Conservation (phyloP, 2,329 filamentous ascomycete species). For the Botrytis tulipae region DNA sequence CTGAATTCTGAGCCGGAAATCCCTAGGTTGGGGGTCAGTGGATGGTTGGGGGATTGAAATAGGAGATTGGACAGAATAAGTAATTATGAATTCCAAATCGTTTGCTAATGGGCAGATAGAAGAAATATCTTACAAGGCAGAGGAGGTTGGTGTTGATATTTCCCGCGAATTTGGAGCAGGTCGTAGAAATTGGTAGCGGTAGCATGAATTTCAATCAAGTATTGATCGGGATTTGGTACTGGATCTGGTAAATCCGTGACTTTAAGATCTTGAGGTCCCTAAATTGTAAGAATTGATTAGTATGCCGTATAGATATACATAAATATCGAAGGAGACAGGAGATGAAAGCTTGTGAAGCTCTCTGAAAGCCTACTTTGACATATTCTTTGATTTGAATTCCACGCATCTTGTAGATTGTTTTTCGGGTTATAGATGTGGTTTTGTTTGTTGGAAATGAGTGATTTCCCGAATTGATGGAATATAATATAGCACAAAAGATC, state of each 20-base stretch:
- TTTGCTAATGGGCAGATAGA: background rate
- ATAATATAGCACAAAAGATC: background rate
- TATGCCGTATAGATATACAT: background rate
- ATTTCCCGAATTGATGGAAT: background rate
- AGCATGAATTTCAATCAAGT: conserved; percentile 83
- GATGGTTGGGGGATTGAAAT: background rate
- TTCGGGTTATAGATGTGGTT: background rate
- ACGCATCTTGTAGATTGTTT: conserved; percentile 55
- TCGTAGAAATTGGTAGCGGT: conserved; percentile 96
- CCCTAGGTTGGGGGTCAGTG: conserved; percentile 38
- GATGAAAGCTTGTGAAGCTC: background rate
- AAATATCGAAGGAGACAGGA: background rate
- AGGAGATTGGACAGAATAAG: too few species aligned
- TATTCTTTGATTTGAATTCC: conserved; percentile 73
- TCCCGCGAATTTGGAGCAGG: conserved; percentile 88
- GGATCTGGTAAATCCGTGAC: conserved; percentile 76
- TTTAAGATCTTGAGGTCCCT: conserved; percentile 77
- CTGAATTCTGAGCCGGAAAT: conserved; percentile 84
- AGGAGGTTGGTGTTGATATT: conserved; percentile 86
- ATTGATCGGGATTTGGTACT: conserved; percentile 67
- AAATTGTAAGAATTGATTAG: conserved; percentile 5
- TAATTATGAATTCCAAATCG: background rate
- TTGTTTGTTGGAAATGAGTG: background rate
- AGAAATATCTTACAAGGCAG: conserved; percentile 62
- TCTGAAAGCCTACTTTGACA: conserved; percentile 57